Conservation (phyloP, 2,329 filamentous ascomycete species). For the Exophiala oligosperma region DNA sequence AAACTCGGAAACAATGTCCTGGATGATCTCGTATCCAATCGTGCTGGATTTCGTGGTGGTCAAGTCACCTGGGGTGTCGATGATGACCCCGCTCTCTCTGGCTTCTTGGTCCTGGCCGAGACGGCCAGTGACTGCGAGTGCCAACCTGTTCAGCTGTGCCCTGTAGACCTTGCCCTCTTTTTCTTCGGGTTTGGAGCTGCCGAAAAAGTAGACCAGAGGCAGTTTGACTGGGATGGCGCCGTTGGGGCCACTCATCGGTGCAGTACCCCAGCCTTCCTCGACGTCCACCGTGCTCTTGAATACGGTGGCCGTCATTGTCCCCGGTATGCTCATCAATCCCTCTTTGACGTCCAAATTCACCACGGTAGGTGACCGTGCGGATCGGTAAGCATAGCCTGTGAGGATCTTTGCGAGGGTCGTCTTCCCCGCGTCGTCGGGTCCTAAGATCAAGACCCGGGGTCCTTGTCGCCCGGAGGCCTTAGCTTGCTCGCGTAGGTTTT, state of each 20-base stretch:
- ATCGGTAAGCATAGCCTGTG: slow-evolving; percentile 74
- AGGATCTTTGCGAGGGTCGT: slow-evolving; percentile 76
- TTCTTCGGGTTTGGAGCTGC: slow-evolving; percentile 58
- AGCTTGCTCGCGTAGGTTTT: slow-evolving; percentile 67
- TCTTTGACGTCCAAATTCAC: slow-evolving; percentile 84
- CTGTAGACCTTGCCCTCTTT: slow-evolving; percentile 73
- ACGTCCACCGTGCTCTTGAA: slow-evolving; percentile 86
- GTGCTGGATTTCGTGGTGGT: slow-evolving; percentile 52
- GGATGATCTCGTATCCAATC: slow-evolving; percentile 71
- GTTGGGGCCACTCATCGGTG: slow-evolving; percentile 80
- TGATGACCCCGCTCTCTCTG: slow-evolving; percentile 73
- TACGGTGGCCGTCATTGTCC: slow-evolving; percentile 80
- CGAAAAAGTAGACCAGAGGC: slow-evolving; percentile 87
- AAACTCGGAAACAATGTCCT: slow-evolving; percentile 73
- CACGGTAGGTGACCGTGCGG: slow-evolving; percentile 72
- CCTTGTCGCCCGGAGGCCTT: slow-evolving; percentile 55
- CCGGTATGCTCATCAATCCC: slow-evolving; percentile 73
- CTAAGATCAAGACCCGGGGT: slow-evolving; percentile 81
- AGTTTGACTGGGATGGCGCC: slow-evolving; percentile 87
- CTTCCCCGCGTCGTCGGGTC: slow-evolving; percentile 77
- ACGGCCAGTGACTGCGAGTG: slow-evolving; percentile 73
- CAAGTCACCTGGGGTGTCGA: slow-evolving; percentile 76
- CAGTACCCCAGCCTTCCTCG: slow-evolving; percentile 84
- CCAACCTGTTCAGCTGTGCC: slow-evolving; percentile 72
- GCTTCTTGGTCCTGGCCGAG: slow-evolving; percentile 73